Base-by-base conservation (phyloP, 2,329 filamentous ascomycete genomes). In the Cladobotryum mycophilum region DNA sequence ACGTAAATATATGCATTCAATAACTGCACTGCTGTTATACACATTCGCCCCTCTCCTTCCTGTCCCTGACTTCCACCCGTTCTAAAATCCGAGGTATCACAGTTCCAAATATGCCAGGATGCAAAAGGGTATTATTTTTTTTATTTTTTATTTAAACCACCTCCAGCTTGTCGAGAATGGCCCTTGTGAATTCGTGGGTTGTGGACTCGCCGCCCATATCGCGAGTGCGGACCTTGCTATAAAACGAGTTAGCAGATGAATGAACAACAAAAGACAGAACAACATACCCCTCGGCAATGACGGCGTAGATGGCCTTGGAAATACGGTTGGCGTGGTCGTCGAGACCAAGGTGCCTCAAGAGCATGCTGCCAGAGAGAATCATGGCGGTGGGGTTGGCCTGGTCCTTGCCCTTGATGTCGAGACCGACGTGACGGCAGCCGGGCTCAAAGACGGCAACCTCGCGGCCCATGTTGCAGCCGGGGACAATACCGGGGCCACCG, bases 341-440 rank as follows among this genome's bases (percentile, higher is more conserved):
- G 47, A 99, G 86, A 62, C 93, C 93, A 60, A 99, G 82, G 76
- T 99, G 93, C 68, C 93, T 87, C 70, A 99, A 82, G 64, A 99
- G 86, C 93, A 99, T 99, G 69, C 89, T 88, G 59, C 90, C 90
- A 53, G 89, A 96, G 57, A 99, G 86, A 61, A 99, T 82, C 78
- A 99, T 80, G 58, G 93, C 93, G 51, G 90, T 96, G 48, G 93
- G 93, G 82, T 99, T 99, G 60, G 93, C 93, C 79, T 97, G 90
- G 75, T 96, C 91, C 81, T 96, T 96, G 79, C 93, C 93, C 85
- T 97, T 91, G 78, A 99, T 99, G 72, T 99, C 93, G 45, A 99
- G 86, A 75, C 93, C 93, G 68, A 99, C 93, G 81, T 99, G 93
- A 75, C 93, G 87, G 85, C 93, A 99, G 59, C 93, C 93, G 55